Percentiles rank a stretch among this genome's conserved stretches.
Evolutionary conservation across 2,329 filamentous ascomycete species (phyloP).

Genomic region (Exophiala viscosa): DNA sequence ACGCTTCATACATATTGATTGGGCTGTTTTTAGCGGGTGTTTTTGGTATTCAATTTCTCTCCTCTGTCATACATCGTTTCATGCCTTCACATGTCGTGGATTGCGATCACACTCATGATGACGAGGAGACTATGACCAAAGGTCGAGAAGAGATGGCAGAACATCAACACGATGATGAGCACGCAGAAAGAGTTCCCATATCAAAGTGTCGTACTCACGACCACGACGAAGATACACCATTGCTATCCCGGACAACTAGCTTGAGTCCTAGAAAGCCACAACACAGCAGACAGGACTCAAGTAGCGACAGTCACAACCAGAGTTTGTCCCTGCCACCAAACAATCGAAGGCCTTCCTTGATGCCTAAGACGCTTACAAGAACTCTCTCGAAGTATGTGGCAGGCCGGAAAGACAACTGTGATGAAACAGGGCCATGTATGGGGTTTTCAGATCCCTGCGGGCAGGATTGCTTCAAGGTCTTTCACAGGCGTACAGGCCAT

Average conservation of each 20-base stretch:
- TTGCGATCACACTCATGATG: constrained; percentile 46
- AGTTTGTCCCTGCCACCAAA: constrained; percentile 20
- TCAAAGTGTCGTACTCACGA: constrained; percentile 8
- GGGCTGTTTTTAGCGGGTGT: constrained; percentile 48
- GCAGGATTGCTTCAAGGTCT: constrained; percentile 55
- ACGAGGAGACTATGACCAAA: constrained; percentile 35
- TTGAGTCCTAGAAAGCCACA: constrained; percentile 13
- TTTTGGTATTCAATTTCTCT: constrained; percentile 44
- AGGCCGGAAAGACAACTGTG: constrained; percentile 50
- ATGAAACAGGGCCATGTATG: constrained; percentile 58
- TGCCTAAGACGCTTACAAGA: constrained; percentile 34
- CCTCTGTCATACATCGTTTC: constrained; percentile 43
- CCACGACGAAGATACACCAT: constrained; percentile 27
- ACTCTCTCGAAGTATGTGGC: constrained; percentile 50
- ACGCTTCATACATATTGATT: constrained; percentile 54
- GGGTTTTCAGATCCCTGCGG: constrained; percentile 61
- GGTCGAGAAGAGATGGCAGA: constrained; percentile 24
- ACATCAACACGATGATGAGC: constrained; percentile 28
- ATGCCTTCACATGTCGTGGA: constrained; percentile 49
- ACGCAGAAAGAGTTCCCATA: constrained; percentile 21
- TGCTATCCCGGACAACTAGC: constrained; percentile 25
- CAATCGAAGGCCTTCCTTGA: constrained; percentile 33
- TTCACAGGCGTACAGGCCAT: constrained; percentile 27
- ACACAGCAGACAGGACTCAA: neutral
- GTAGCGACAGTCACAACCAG: constrained; percentile 4